Percentiles rank a stretch among this genome's conserved stretches.
Evolutionary conservation across 2,329 filamentous ascomycete genomes (phyloP).

Genomic region (Arthrobotrys sinensis): DNA sequence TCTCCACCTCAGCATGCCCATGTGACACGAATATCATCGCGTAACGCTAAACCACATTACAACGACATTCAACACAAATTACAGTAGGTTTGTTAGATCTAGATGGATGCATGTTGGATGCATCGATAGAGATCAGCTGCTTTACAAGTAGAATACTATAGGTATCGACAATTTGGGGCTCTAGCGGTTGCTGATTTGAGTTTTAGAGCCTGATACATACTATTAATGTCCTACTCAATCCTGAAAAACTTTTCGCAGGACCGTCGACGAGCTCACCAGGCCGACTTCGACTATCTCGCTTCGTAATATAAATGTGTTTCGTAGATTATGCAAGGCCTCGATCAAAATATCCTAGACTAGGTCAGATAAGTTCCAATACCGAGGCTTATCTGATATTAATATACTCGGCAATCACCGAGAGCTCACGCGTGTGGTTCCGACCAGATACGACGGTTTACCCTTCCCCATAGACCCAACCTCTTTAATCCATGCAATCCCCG

Average conservation of each 20-base stretch:
- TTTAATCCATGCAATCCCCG: slow-evolving; percentile 8
- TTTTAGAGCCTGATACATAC: no score
- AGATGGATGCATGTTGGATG: neutral
- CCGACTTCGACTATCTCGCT: no score
- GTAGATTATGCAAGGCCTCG: neutral
- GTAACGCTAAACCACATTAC: slow-evolving; percentile 26
- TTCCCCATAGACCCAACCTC: neutral
- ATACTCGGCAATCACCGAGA: neutral
- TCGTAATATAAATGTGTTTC: neutral
- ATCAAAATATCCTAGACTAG: neutral
- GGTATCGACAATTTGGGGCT: no score
- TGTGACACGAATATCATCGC: slow-evolving; percentile 26
- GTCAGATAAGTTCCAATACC: neutral
- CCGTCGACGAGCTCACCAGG: no score
- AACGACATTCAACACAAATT: slow-evolving; percentile 46
- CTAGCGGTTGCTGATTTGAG: no score
- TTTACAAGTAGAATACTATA: no score
- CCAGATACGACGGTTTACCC: neutral
- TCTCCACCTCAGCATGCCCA: slow-evolving; percentile 3
- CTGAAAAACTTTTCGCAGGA: no score
- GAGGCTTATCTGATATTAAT: neutral
- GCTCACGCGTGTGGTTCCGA: neutral
- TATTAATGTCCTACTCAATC: no score
- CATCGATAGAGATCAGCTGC: no score
- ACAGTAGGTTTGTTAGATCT: neutral